Base-by-base conservation (phyloP, 2,329 filamentous ascomycete species). In the Hypoxylon sp. region DNA sequence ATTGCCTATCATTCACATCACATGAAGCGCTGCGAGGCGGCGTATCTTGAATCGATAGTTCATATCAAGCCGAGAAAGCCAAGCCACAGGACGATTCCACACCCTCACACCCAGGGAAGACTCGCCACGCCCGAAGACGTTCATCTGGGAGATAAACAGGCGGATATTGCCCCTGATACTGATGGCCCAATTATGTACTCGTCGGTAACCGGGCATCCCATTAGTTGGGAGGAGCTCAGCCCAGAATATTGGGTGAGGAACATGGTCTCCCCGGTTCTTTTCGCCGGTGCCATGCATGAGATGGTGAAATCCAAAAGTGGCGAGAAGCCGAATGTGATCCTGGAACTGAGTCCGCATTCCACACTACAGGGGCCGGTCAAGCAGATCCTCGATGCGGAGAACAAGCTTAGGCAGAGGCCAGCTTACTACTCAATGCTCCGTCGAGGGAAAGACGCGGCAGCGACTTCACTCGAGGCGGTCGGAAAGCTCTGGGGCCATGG, bases 1-100 rank as follows among this genome's bases (percentile, higher is more conserved):
- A 56, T 69, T 21, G 73, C 71, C 9, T 75, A 78, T 49, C 77
- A 79, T 50, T 79, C 77, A 0, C 72, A 77, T 30, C 78, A 80
- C 46, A 80, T 80, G 78, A 59, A 60, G 0, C 70, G 70, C 2
- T 72, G 78, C 10, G 74, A 74, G 10, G 43, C 38, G 1, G 34
- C 60, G 2, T 80, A 79, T 63, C 55, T 73, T 28, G 23, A 65
- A 4, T 68, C 69, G n/a, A 70, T 78, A 50, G 58, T 62, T 1
- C 66, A 71, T 25, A 61, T 74, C 36, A 55, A 45, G 38, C 67
- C 59, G 11, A 61, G 3, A 61, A 67, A 61, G 46, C 72, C 60
- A 56, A 61, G 21, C 53, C 64, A 36, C 10, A 58, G 36, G 36
- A 41, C 30, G 10, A 19, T 67, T 17, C 34, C 36, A 3, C 70